Percentiles rank a stretch among this genome's conserved stretches.
These are phyloP conservation scores for Pyrenopolyporus hunteri DNA, from an alignment of 495 filamentous ascomycete genomes.

Conservation along the genomic window DNA sequence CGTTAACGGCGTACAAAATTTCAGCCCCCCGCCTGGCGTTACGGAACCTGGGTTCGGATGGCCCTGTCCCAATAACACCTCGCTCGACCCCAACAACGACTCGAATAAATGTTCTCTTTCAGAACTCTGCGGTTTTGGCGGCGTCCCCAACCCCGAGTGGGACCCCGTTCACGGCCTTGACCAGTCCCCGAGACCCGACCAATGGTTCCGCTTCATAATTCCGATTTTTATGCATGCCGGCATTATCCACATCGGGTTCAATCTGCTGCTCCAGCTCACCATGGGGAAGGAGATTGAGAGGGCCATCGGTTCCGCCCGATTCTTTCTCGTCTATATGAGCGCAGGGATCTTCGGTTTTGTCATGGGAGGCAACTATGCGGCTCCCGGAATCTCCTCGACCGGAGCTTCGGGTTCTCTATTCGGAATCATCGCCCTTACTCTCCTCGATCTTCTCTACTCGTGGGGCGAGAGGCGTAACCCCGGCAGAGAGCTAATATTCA, in stretches of 20 bases:
- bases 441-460: constrained; percentile 90
- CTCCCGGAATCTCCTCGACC: constrained; percentile 76
- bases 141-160: constrained; percentile 69
- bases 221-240: constrained; percentile 97
- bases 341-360: constrained; percentile 97
- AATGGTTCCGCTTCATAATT: constrained; percentile 95
- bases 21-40: constrained; percentile 27
- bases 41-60: constrained; percentile 49
- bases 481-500: constrained; percentile 79
- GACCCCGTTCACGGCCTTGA: constrained; percentile 42
- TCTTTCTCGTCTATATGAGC: constrained; percentile 84
- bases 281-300: constrained; percentile 90
- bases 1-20: constrained; percentile 66
- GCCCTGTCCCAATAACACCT: constrained; percentile 79
- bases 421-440: constrained; percentile 83
- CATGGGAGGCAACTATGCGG: constrained; percentile 90
- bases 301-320: constrained; percentile 83
- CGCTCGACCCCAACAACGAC: constrained; percentile 48
- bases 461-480: constrained; percentile 80
- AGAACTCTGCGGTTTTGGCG: constrained; percentile 80
- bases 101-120: constrained; percentile 70
- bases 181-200: constrained; percentile 69
- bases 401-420: constrained; percentile 91
- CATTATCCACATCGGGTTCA: constrained; percentile 93
- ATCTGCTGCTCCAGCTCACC: constrained; percentile 86